Base-by-base conservation (phyloP, 2,329 filamentous ascomycete genomes). In the Cryoendolithus antarcticus region DNA sequence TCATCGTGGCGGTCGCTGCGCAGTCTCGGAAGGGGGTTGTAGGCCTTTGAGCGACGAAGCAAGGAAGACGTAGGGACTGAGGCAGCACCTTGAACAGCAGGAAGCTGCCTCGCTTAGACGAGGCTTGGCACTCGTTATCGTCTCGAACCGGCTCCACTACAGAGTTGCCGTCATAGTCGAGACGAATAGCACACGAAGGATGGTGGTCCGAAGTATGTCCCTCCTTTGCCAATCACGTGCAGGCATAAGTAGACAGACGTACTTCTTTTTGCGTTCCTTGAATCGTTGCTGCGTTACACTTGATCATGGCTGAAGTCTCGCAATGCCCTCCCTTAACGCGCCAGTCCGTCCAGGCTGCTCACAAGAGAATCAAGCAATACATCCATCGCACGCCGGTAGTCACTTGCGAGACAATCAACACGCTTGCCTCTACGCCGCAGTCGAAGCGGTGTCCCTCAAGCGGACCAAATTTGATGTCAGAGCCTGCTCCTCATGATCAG, bases 381-480 rank as follows among this genome's bases (percentile, higher is more conserved):
- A 74, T 96, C 58, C 85, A 95, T 67, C 71, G 67, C 52, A 96
- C 89, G 6, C 86, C 88, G 2, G 76, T 93, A 21, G 67, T 89
- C 8, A 93, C 86, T 42, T 86, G 79, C 62, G 69, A 69, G 11
- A 88, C 85, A 1, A 72, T 96, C 44, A 75, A 80, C 51, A 59
- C 55, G 9, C 67, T 95, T 46, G 86, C 86, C 10, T 93, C 83
- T 2, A 79, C 74, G 15, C 75, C 81, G 7, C 78, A 82, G 35
- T 59, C 69, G 9, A 7, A 41, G 19, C 39, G 42, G 4, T 40
- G 35, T 29, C 39, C 42, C 5, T 32, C 15, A 8, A 38, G 35
- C 4, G 39, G 38, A 24, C 32, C 38, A 2, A 40, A 40, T 19
- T 34, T 28, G 35, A 35, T 32, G 4, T 13, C 32, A 21, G 42